Percentiles rank a stretch among this genome's conserved stretches.
Conservation (phyloP, 768 basidiomycete genomes). For the Boletus rubropictus region DNA sequence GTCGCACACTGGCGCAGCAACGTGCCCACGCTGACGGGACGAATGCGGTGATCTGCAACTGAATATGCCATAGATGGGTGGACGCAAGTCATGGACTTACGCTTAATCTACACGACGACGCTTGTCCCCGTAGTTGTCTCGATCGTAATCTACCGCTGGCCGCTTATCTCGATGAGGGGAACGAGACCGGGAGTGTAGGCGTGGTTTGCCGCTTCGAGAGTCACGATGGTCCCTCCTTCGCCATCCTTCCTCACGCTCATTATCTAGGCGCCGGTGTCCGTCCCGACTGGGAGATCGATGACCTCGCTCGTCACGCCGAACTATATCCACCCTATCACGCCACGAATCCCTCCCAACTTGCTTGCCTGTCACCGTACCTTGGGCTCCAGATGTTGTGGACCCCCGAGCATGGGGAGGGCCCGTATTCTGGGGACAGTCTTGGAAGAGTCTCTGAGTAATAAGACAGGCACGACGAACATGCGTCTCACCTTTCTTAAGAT, state of each 20-base stretch:
- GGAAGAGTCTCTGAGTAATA: conserved; percentile 2
- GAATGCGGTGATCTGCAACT: conserved; percentile 11
- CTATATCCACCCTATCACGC: conserved; percentile 27
- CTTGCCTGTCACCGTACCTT: conserved; percentile 28
- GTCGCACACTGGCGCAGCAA: conserved; percentile 2
- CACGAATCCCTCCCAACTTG: conserved; percentile 35
- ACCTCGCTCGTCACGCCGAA: conserved; percentile 15
- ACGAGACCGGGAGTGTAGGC: conserved; percentile 30
- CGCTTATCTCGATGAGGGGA: conserved; percentile 28
- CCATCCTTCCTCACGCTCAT: conserved; percentile 18
- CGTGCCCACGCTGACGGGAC: neutral
- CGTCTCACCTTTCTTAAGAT: conserved; percentile 76
- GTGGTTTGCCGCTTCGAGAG: conserved; percentile 17
- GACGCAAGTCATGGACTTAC: conserved; percentile 13
- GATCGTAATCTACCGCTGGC: conserved; percentile 26
- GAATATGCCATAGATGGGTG: neutral
- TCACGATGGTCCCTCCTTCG: conserved; percentile 15
- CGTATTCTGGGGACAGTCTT: conserved; percentile 51
- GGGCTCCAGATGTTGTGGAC: conserved; percentile 29
- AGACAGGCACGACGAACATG: neutral
- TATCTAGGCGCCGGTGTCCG: conserved; percentile 22
- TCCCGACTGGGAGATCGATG: conserved; percentile 23
- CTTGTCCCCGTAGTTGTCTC: conserved; percentile 41
- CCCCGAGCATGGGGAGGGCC: conserved; percentile 31
- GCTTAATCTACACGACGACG: conserved; percentile 52